Conservation (phyloP, 345 rosid species). For the Linum tenue region DNA sequence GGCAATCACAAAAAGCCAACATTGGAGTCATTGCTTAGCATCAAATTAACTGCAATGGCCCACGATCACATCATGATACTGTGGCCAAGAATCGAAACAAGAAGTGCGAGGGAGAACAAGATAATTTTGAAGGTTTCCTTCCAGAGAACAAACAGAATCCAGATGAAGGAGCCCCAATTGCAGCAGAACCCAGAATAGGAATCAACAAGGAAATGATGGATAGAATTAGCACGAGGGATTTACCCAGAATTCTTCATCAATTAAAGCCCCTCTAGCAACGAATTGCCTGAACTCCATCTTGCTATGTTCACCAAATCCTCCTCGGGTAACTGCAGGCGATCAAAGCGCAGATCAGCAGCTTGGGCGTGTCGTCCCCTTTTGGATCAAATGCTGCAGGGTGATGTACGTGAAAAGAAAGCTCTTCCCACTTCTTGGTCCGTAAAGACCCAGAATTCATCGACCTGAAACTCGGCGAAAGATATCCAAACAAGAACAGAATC, state of each 20-base stretch:
- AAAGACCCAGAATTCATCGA: conserved; percentile 38
- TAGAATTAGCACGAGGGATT: conserved; percentile 48
- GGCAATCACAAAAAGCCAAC: conserved; percentile 7
- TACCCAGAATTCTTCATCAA: conserved; percentile 12
- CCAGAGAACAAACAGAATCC: no score
- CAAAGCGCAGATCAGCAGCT: conserved; percentile 36
- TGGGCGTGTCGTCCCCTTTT: conserved; percentile 11
- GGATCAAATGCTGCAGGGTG: no score
- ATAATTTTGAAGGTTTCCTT: no score
- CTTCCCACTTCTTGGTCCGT: conserved; percentile 31
- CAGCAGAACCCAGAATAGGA: neutral
- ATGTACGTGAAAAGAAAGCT: conserved; percentile 19
- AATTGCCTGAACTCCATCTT: conserved; percentile 52
- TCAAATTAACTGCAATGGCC: neutral
- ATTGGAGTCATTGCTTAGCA: neutral
- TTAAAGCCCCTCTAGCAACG: conserved; percentile 9
- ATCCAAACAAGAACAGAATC: neutral
- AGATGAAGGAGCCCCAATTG: neutral
- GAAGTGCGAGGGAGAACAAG: no score
- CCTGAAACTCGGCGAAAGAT: conserved; percentile 18
- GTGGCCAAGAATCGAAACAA: conserved; percentile 5
- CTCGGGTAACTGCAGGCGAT: conserved; percentile 49
- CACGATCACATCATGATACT: conserved; percentile 3
- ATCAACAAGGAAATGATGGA: neutral
- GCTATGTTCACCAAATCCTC: conserved; percentile 20